Evolutionary conservation across 371 early-diverging fungal species (phyloP).

Genomic region (Mucor circinelloides): DNA sequence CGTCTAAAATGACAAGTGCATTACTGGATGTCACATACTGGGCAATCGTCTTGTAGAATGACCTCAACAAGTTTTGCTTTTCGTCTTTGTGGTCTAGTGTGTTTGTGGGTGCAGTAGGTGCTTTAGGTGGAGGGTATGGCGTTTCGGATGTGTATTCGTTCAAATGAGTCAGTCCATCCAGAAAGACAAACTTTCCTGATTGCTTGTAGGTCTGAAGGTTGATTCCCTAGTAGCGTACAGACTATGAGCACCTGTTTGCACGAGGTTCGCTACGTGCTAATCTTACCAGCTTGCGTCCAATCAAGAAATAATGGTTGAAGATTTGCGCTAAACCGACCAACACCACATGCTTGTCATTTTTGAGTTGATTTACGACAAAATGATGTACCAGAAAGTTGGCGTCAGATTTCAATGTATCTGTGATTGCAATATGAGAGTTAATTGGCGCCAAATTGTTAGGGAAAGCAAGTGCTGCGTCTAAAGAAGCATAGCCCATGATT

Average conservation of each 20-base stretch:
- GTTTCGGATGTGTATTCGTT: slow-evolving; percentile 43
- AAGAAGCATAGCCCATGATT: slow-evolving; percentile 55
- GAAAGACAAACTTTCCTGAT: slow-evolving; percentile 55
- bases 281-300: slow-evolving; percentile 70
- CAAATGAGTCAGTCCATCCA: slow-evolving; percentile 69
- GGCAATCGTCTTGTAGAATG: slow-evolving; percentile 27
- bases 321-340: slow-evolving; percentile 69
- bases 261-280: neutral
- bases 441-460: slow-evolving; percentile 50
- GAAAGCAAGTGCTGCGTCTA: slow-evolving; percentile 55
- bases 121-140: slow-evolving; percentile 42
- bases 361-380: slow-evolving; percentile 68
- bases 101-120: slow-evolving; percentile 42
- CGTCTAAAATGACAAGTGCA: slow-evolving; percentile 65
- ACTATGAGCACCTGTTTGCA: neutral
- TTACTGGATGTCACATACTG: slow-evolving; percentile 17
- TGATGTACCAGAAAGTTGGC: slow-evolving; percentile 74
- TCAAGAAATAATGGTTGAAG: slow-evolving; percentile 66
- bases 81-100: slow-evolving; percentile 27
- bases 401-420: slow-evolving; percentile 67
- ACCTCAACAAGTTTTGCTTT: neutral
- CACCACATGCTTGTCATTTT: slow-evolving; percentile 58
- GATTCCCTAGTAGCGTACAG: slow-evolving; percentile 52
- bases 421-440: slow-evolving; percentile 56
- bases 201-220: slow-evolving; percentile 59